Conservation (phyloP, 208 protist species). For the Trypanosoma platydactyli region DNA sequence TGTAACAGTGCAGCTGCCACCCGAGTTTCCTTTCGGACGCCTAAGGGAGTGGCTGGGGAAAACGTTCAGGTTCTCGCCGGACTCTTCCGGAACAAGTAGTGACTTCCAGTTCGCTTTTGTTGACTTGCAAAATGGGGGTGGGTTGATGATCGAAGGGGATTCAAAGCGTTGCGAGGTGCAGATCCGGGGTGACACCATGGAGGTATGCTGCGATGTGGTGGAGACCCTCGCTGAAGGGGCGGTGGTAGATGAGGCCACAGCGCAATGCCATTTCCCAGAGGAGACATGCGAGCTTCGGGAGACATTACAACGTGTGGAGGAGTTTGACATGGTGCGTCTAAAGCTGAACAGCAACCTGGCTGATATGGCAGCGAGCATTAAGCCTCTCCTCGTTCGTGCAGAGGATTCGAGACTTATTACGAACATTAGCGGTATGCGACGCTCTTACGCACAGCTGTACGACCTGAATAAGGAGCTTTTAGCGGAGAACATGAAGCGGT, state of each 20-base stretch:
- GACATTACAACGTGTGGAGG: constrained; percentile 79
- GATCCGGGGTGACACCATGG: constrained; percentile 80
- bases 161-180: constrained; percentile 32
- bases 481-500: constrained; percentile 91
- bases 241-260: constrained; percentile 36
- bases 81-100: constrained; percentile 30
- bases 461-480: constrained; percentile 90
- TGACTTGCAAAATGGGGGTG: constrained; percentile 61
- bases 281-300: constrained; percentile 59
- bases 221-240: constrained; percentile 68
- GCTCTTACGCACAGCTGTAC: constrained; percentile 78
- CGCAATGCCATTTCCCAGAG: constrained; percentile 75
- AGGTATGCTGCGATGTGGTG: constrained; percentile 82
- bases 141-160: constrained; percentile 46
- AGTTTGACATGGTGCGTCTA: constrained; percentile 82
- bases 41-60: constrained; percentile 48
- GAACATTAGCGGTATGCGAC: constrained; percentile 82
- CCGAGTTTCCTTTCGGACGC: constrained; percentile 34
- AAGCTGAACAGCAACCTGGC: constrained; percentile 94
- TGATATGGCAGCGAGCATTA: constrained; percentile 82
- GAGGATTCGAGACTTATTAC: constrained; percentile 92
- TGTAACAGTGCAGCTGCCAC: constrained; percentile 52
- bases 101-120: constrained; percentile 52
- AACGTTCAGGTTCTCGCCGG: constrained; percentile 46
- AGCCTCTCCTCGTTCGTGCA: constrained; percentile 87